Conservation (phyloP, 202 grass and related monocot species). For the Saccharum hybrid region DNA sequence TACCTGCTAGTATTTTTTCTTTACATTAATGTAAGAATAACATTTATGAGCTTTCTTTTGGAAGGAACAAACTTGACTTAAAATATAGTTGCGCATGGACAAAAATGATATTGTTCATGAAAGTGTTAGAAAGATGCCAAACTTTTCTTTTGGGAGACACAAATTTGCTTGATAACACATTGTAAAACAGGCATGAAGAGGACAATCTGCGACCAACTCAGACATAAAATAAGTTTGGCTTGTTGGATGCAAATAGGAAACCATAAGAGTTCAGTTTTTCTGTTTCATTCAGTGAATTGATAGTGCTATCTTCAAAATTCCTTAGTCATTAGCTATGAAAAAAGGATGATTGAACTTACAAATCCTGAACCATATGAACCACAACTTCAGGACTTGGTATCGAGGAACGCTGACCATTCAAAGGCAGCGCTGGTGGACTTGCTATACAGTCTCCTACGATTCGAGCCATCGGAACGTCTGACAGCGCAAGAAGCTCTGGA, state of each 20-base stretch:
- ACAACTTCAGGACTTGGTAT: constrained; percentile 67
- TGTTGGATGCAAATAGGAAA: not conserved
- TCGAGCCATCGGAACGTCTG: constrained; percentile 75
- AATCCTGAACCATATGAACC: constrained; percentile 13
- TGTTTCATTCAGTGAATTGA: not conserved
- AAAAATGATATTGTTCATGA: not conserved
- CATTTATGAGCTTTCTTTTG: constrained; percentile 5
- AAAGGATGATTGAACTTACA: not conserved
- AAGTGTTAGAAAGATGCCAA: not conserved
- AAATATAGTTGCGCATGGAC: constrained; percentile 16
- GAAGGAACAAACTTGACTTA: not conserved
- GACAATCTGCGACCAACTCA: not conserved
- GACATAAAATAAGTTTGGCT: constrained; percentile 1
- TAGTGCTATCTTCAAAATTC: constrained; percentile 16
- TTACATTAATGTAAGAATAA: not conserved
- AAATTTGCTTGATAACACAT: not conserved
- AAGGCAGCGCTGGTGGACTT: constrained; percentile 59
- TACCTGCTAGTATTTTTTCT: not conserved
- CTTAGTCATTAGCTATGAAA: not conserved
- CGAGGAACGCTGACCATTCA: constrained; percentile 60
- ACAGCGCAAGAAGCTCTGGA: constrained; percentile 77
- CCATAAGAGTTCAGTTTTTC: not conserved
- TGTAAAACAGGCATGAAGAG: not conserved
- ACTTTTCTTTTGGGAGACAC: not conserved
- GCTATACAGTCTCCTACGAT: constrained; percentile 64